phyloP scores from a whole-genome alignment of 805 yeast species.

The Hemisphaericaspora nanyangensis region DNA sequence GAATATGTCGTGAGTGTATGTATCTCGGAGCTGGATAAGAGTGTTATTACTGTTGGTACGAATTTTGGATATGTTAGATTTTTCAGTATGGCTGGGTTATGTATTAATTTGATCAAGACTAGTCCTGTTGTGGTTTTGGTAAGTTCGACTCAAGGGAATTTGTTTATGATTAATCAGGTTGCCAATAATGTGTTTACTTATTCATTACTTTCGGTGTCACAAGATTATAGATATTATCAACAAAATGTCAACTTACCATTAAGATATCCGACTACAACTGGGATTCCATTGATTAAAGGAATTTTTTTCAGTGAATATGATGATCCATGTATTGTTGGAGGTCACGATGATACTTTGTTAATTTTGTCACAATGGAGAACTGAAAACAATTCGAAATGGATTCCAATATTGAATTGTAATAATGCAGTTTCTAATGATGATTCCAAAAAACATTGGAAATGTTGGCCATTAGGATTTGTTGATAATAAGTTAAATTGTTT shows the following conservation, averaged over 20 bases:
- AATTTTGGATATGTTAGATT: constrained; percentile 70
- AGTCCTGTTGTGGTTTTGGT: constrained; percentile 71
- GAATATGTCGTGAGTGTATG: constrained; percentile 71
- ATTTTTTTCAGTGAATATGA: constrained; percentile 85
- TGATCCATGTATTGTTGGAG: constrained; percentile 80
- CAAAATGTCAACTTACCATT: constrained; percentile 39
- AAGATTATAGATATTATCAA: constrained; percentile 36
- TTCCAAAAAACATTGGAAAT: constrained; percentile 49
- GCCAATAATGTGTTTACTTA: constrained; percentile 36
- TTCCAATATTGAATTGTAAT: constrained; percentile 69
- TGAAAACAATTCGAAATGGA: constrained; percentile 75
- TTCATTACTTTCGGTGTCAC: constrained; percentile 45
- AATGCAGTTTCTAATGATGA: constrained; percentile 40
- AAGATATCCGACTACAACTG: constrained; percentile 5
- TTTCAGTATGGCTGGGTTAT: constrained; percentile 70
- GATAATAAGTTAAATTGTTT: constrained; percentile 70
- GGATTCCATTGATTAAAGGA: constrained; percentile 47
- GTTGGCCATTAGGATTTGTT: constrained; percentile 86
- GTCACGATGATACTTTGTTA: constrained; percentile 68
- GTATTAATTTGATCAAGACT: constrained; percentile 63
- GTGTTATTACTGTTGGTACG: constrained; percentile 65
- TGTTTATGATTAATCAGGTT: constrained; percentile 47
- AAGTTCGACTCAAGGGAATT: constrained; percentile 53
- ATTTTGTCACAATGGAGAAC: constrained; percentile 78
- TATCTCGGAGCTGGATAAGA: constrained; percentile 34